A percentile compares a stretch with the other conserved stretches of the same genome.
These are phyloP conservation scores for Corchorus capsularis DNA, from an alignment of 345 rosid species.

Conservation along the genomic window DNA sequence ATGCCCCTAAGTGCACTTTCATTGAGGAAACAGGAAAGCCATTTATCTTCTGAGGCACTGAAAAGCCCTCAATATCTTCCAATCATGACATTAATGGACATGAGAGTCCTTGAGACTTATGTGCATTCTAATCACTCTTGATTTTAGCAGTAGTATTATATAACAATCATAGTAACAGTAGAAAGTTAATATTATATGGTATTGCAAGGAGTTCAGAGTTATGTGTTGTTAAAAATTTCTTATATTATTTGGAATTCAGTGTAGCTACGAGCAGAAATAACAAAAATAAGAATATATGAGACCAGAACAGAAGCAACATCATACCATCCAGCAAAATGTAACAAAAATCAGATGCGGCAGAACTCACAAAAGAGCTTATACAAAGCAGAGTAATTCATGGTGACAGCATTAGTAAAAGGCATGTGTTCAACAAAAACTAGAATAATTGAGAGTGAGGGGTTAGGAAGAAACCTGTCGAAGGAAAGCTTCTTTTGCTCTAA, in stretches of 20 bases:
- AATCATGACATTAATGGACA: neutral
- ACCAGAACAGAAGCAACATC: neutral
- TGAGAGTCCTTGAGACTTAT: neutral
- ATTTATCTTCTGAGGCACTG: conserved; percentile 7
- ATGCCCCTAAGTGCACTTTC: neutral
- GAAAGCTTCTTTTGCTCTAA: conserved; percentile 91
- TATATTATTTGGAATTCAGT: neutral
- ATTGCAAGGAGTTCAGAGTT: neutral
- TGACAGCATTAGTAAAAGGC: neutral
- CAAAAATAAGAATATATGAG: neutral
- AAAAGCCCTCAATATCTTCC: conserved; percentile 6
- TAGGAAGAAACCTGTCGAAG: conserved; percentile 64
- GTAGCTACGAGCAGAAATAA: neutral
- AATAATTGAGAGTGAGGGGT: conserved; percentile 1
- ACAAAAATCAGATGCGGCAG: neutral
- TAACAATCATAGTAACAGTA: neutral
- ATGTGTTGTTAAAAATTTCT: neutral
- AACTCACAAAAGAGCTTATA: neutral
- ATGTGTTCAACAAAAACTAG: neutral
- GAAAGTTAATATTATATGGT: neutral
- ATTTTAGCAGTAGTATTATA: neutral
- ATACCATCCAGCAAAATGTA: neutral
- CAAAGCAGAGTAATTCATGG: neutral
- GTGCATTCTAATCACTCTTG: neutral
- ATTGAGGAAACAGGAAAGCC: neutral